Evolutionary conservation across 2,329 filamentous ascomycete species (phyloP), one percentile per base, ranked within the genome.

Genomic region (Blumeria graminis): DNA sequence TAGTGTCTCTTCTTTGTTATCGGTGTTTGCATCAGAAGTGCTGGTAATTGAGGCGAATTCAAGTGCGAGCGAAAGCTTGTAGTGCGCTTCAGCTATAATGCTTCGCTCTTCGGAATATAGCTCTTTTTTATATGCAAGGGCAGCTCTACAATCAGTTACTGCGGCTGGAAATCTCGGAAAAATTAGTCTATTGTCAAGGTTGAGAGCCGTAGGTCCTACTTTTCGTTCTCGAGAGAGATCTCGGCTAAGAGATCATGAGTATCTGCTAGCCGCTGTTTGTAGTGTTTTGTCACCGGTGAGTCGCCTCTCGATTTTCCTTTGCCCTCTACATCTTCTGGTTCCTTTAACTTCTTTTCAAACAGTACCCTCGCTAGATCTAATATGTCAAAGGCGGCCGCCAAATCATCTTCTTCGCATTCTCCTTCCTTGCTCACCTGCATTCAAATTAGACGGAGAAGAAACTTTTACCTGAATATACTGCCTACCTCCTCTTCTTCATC

Each of bases 161-260:
- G 92, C 90, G 62, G 86, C 82, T 45, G 78, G 75, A 66, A 94
- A 98, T 63, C 78, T 81, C 60, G 6, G 28, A 41, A 7, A 10
- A 6, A 55, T 66, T 58, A 65, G 60, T 18, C 18, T 22, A 33
- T 32, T 34, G 16, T 6, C 11, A 55, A 13, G 13, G 11, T 32
- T 11, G 10, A 13, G 9, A 39, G 9, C 10, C n/a, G 9, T 13
- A 28, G 13, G 51, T 11, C 46, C 60, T 70, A 81, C 72, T 84
- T 82, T 70, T 96, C 92, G 62, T 92, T 94, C 71, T 98, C 92
- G 33, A 98, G 74, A n/a, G 85, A 93, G 60, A 98, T 95, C 69
- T 98, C 92, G 9, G 89, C 86, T 60, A 96, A 84, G 57, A 94
- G 77, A 67, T 95, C 89, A 67, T 95, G 87, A 8, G 87, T 94